Conservation (phyloP, 768 basidiomycete genomes). For the Leucosporidium yakuticum region DNA sequence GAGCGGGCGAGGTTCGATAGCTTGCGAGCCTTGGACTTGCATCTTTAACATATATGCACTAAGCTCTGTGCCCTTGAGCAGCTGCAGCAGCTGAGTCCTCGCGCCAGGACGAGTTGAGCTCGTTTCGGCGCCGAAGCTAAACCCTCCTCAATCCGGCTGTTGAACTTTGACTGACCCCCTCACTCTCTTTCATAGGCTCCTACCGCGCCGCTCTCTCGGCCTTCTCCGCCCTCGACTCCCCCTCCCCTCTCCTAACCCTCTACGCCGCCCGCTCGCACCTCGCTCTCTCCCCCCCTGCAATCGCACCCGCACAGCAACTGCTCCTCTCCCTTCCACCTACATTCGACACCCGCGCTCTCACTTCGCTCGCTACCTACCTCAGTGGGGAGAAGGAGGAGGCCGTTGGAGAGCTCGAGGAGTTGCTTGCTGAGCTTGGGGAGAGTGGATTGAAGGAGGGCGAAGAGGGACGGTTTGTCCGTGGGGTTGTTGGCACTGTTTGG, state of each 20-base stretch:
- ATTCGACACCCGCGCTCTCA: conserved; percentile 30
- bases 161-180: background rate
- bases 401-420: conserved; percentile 25
- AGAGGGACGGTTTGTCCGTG: conserved; percentile 23
- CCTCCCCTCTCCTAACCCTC: conserved; percentile 20
- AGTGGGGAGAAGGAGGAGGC: conserved; percentile 14
- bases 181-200: conserved; percentile 14
- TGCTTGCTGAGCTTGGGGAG: conserved; percentile 29
- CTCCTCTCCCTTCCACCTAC: conserved; percentile 13
- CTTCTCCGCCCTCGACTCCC: conserved; percentile 16
- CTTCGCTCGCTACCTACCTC: conserved; percentile 27
- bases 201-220: conserved; percentile 31
- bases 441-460: conserved; percentile 22
- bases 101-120: too few relatives aligned
- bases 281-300: conserved; percentile 27
- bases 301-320: conserved; percentile 10
- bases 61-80: too few relatives aligned
- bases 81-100: too few relatives aligned
- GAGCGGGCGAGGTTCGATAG: too few relatives aligned
- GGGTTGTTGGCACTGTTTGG: conserved; percentile 22
- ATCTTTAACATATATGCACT: too few relatives aligned
- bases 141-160: too few relatives aligned
- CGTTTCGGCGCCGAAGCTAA: too few relatives aligned
- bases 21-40: too few relatives aligned
- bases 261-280: conserved; percentile 36